Percentiles rank a stretch among this genome's conserved stretches.
Evolutionary conservation across 306 rosid genomes (phyloP).

Genomic region (Begonia masoniana): DNA sequence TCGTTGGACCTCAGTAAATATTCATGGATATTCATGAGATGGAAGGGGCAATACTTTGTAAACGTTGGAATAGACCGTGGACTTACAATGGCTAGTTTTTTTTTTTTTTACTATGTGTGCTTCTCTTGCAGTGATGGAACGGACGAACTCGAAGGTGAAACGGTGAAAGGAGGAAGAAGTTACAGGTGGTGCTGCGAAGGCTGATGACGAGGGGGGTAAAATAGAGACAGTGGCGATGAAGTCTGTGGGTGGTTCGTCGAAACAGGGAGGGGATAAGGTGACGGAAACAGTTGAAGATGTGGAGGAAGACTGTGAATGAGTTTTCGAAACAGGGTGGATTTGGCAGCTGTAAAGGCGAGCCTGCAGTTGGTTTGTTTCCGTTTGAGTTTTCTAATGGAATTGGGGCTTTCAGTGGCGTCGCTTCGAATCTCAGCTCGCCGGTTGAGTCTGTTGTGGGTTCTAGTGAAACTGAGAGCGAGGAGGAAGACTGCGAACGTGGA

Average conservation of each 20-base stretch:
- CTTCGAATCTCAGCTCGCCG: conserved; percentile 42
- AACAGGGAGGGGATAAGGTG: too few species aligned
- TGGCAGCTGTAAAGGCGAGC: background rate
- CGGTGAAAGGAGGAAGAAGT: too few species aligned
- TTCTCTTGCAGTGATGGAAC: conserved; percentile 81
- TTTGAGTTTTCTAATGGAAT: conserved; percentile 16
- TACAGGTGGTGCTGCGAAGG: too few species aligned
- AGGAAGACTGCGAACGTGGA: conserved; percentile 39
- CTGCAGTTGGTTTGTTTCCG: conserved; percentile 3
- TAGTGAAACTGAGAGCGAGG: conserved; percentile 76
- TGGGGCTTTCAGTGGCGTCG: conserved; percentile 8
- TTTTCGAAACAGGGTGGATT: background rate
- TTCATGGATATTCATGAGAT: conserved; percentile 78
- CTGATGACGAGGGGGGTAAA: too few species aligned
- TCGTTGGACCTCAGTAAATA: conserved; percentile 68
- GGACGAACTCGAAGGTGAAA: too few species aligned
- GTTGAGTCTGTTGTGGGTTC: conserved; percentile 37
- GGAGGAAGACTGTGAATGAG: too few species aligned
- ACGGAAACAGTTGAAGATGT: too few species aligned
- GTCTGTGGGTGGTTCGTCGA: too few species aligned
- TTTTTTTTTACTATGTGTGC: conserved; percentile 59
- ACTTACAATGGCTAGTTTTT: conserved; percentile 79
- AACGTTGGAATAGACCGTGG: conserved; percentile 96
- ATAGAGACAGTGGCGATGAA: too few species aligned
- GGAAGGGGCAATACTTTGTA: conserved; percentile 96